Percentiles rank a stretch among this genome's conserved stretches.
Evolutionary conservation across 179 eudicot species (phyloP).

Genomic region (Amaranthus tricolor): DNA sequence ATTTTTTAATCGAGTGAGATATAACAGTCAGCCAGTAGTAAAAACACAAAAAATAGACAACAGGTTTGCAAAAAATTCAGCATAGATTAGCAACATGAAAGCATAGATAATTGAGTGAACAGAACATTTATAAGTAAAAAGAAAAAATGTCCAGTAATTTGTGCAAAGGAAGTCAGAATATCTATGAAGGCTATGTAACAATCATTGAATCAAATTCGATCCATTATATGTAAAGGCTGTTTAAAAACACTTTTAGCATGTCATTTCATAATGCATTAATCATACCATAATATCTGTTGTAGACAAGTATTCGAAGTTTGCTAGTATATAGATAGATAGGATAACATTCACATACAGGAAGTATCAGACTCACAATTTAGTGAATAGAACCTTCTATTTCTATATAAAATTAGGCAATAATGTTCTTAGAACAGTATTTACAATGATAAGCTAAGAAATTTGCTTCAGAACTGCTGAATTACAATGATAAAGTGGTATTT

Average conservation of each 20-base stretch:
- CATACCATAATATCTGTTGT: neutral
- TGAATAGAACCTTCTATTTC: no score
- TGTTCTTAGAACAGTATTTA: neutral
- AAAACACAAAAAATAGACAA: conserved; percentile 3
- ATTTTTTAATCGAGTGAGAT: neutral
- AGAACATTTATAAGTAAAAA: neutral
- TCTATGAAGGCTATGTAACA: neutral
- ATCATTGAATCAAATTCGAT: no score
- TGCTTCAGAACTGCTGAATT: neutral
- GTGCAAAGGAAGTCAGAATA: neutral
- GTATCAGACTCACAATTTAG: neutral
- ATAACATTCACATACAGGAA: neutral
- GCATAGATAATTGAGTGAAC: neutral
- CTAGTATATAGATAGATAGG: neutral
- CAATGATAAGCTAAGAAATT: neutral
- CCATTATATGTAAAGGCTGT: neutral
- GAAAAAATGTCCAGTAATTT: neutral
- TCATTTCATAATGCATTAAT: neutral
- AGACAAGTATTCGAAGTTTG: neutral
- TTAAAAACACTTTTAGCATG: neutral
- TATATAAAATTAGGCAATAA: no score
- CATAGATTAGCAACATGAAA: neutral
- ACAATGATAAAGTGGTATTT: neutral
- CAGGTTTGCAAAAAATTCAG: neutral
- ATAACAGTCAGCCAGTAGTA: conserved; percentile 2